Conservation (phyloP, 495 filamentous ascomycete genomes). For the Platismatia glauca region DNA sequence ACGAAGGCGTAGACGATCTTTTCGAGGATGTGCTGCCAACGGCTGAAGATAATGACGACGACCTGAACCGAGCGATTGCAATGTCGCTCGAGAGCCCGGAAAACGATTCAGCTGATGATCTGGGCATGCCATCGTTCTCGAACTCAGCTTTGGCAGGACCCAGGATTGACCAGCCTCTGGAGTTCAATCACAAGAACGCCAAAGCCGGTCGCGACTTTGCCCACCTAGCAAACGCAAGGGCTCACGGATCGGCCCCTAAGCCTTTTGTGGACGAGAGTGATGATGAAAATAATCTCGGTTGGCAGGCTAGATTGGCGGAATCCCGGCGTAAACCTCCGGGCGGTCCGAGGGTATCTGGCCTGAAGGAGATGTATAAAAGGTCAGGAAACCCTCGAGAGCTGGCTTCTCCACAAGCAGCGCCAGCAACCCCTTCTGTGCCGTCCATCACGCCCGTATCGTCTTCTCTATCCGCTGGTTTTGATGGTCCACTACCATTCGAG, state of each 20-base stretch:
- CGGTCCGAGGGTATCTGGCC: conserved; percentile 17
- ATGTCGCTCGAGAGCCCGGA: conserved; percentile 53
- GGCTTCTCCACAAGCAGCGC: conserved; percentile 15
- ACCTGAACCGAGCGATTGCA: conserved; percentile 71
- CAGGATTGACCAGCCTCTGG: conserved; percentile 21
- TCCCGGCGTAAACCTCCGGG: conserved; percentile 28
- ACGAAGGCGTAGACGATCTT: conserved; percentile 32
- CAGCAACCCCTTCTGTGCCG: conserved; percentile 10
- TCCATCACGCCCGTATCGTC: conserved; percentile 24
- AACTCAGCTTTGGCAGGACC: conserved; percentile 12
- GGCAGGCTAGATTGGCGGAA: conserved; percentile 50
- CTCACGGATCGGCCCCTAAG: conserved; percentile 17
- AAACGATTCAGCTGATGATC: conserved; percentile 20
- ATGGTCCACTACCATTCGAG: conserved; percentile 83
- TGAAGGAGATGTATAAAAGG: conserved; percentile 5
- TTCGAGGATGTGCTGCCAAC: conserved; percentile 32
- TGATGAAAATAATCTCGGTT: conserved; percentile 43
- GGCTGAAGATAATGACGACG: conserved; percentile 55
- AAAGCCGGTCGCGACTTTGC: conserved; percentile 25
- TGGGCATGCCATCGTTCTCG: conserved; percentile 4
- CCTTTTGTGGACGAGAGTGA: conserved; percentile 22
- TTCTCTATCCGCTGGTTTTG: conserved; percentile 49
- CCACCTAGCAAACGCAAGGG: conserved; percentile 25
- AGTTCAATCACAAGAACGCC: conserved; percentile 25
- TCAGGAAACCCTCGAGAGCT: background rate